Evolutionary conservation across 2,329 filamentous ascomycete species (phyloP).

Genomic region (Paramyrothecium sp.): DNA sequence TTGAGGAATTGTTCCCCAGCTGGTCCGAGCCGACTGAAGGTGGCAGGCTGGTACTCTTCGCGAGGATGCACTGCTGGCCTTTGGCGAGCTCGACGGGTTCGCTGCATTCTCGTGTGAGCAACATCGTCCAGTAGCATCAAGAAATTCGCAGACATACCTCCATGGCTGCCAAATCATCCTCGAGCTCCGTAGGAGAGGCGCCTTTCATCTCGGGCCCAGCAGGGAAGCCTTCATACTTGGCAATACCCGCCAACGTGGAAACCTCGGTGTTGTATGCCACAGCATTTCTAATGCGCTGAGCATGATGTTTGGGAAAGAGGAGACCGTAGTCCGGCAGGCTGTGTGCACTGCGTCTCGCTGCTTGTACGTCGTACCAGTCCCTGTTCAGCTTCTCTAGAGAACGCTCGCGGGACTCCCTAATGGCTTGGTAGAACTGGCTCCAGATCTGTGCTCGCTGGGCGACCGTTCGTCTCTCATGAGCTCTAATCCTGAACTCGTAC

Average conservation of each 20-base stretch:
- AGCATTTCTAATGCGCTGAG: slow-evolving; percentile 79
- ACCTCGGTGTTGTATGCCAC: slow-evolving; percentile 94
- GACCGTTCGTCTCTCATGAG: slow-evolving; percentile 71
- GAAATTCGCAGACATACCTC: slow-evolving; percentile 53
- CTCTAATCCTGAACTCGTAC: slow-evolving; percentile 69
- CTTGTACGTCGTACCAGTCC: slow-evolving; percentile 90
- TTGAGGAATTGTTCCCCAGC: slow-evolving; percentile 86
- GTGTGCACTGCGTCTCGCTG: slow-evolving; percentile 78
- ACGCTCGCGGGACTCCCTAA: slow-evolving; percentile 79
- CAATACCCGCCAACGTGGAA: slow-evolving; percentile 83
- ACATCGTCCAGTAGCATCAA: slow-evolving; percentile 5
- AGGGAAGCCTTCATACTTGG: slow-evolving; percentile 94
- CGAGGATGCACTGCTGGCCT: slow-evolving; percentile 39
- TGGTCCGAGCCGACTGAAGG: slow-evolving; percentile 53
- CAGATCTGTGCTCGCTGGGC: slow-evolving; percentile 84
- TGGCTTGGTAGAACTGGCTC: slow-evolving; percentile 84
- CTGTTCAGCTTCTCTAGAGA: slow-evolving; percentile 79
- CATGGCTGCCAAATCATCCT: slow-evolving; percentile 87
- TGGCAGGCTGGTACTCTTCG: slow-evolving; percentile 46
- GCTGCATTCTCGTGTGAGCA: slow-evolving; percentile 25
- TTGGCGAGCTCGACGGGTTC: slow-evolving; percentile 29
- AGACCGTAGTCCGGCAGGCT: slow-evolving; percentile 80
- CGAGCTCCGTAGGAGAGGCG: slow-evolving; percentile 70
- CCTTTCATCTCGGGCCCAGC: slow-evolving; percentile 83
- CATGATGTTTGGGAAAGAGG: slow-evolving; percentile 73